Percentiles rank a stretch among this genome's conserved stretches.
Conservation (phyloP, 352 stramenopile species). For the Phytophthora meadii region DNA sequence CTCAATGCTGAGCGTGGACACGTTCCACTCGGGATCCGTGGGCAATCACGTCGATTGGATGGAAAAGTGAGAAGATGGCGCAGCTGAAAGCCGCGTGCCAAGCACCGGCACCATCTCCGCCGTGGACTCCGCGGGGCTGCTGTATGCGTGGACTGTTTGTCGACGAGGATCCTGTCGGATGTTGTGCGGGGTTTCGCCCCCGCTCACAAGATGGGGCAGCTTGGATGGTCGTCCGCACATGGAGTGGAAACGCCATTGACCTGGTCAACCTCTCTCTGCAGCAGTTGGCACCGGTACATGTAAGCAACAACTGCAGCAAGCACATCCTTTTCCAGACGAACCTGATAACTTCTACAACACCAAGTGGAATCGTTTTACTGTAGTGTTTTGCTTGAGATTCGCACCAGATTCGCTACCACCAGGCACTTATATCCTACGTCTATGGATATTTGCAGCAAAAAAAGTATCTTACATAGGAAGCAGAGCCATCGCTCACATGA, state of each 20-base stretch:
- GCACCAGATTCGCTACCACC: conserved; percentile 26
- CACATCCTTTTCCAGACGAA: conserved; percentile 24
- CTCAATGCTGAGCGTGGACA: conserved; percentile 2
- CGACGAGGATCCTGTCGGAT: conserved; percentile 2
- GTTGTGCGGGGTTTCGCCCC: conserved; percentile 2
- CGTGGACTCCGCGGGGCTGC: too few relatives aligned
- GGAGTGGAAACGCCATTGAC: conserved; percentile 4
- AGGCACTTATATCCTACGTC: conserved; percentile 12
- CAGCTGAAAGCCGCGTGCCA: conserved; percentile 10
- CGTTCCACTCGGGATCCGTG: too few relatives aligned
- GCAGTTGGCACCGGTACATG: background rate
- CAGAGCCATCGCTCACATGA: conserved; percentile 21
- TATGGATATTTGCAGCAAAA: conserved; percentile 3
- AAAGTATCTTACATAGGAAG: conserved; percentile 9
- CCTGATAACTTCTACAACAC: conserved; percentile 14
- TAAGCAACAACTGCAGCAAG: background rate
- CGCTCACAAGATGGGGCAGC: conserved; percentile 14
- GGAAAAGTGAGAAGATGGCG: background rate
- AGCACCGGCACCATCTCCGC: conserved; percentile 1
- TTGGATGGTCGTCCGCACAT: background rate
- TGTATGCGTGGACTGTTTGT: conserved; percentile 4
- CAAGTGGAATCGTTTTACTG: background rate
- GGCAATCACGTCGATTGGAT: conserved; percentile 12
- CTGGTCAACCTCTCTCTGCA: conserved; percentile 19
- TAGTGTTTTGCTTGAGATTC: conserved; percentile 18